Evolutionary conservation across 1,284 basidiomycete species (phyloP), one percentile per base, ranked within the genome.

Genomic region (Cerioporus squamosus): DNA sequence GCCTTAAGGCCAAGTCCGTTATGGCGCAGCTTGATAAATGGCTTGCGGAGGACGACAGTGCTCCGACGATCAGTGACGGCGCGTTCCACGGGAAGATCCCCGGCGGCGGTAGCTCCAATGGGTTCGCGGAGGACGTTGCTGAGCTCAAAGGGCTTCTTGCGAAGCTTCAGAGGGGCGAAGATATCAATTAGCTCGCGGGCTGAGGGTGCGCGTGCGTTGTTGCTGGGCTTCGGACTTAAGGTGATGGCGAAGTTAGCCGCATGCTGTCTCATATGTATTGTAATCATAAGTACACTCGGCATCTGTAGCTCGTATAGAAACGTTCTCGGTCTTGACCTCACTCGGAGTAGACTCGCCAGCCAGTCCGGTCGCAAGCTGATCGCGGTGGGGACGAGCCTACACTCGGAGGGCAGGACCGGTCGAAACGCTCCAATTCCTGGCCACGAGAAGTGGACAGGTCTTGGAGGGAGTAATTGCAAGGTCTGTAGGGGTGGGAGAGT

Each of bases 1-100:
- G 88, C n/a, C 77, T 96, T 51, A 97, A 96, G 71, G 86, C 91
- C 1, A 79, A 78, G 43, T 81, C 82, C 1, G 84, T 97, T 60
- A 74, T 75, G 20, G 71, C 79, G 33, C 94, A 95, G 72, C 77
- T 97, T n/a, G 90, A 94, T 66, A 77, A 84, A 62, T 96, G 90
- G 93, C 74, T 93, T 18, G 70, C 73, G 15, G 74, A 84, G 58
- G 93, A 95, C 66, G 93, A 95, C 64, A 85, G 88, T 6, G 81
- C 77, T 62, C 50, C 73, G 6, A 85, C 82, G 1, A 66, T 76
- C 3, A 68, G 73, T 20, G 90, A 90, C 61, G 87, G 84, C n/a
- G 70, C 51, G 54, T 60, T 52, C 49, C 52, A 53, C 36, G 59
- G 67, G 48, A 75, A 72, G 63, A 67, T 65, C 15, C 72, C 73